A percentile compares a stretch with the other conserved stretches of the same genome.
phyloP scores from a whole-genome alignment of 768 basidiomycete species.

The Dioszegia aurantiaca region DNA sequence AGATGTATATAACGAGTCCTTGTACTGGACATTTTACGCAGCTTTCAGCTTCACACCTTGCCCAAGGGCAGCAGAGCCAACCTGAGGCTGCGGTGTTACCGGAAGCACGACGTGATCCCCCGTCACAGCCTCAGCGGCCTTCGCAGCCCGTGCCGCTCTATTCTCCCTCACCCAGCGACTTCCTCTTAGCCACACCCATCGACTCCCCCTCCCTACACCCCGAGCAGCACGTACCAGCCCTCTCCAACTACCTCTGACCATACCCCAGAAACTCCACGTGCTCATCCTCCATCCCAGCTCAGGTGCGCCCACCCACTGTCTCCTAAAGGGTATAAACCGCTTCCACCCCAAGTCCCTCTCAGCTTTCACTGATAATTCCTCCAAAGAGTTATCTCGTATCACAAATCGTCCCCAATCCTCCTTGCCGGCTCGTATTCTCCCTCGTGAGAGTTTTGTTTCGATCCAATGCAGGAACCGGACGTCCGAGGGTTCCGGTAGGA shows the following conservation, averaged over 20 bases:
- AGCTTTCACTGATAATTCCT: background rate
- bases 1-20: no score
- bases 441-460: slow-evolving; percentile 36
- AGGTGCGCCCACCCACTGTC: slow-evolving; percentile 6
- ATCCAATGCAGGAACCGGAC: slow-evolving; percentile 46
- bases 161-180: slow-evolving; percentile 4
- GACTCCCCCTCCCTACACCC: slow-evolving; percentile 11
- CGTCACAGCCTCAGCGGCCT: background rate
- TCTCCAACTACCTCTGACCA: background rate
- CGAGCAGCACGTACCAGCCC: background rate
- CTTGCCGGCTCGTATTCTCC: slow-evolving; percentile 3
- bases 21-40: no score
- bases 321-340: slow-evolving; percentile 7
- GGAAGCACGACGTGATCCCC: no score
- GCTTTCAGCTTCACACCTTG: no score
- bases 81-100: no score
- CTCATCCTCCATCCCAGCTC: background rate
- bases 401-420: slow-evolving; percentile 19
- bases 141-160: background rate
- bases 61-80: no score
- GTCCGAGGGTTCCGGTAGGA: slow-evolving; percentile 42
- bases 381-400: background rate
- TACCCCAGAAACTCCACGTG: slow-evolving; percentile 13
- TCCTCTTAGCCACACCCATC: slow-evolving; percentile 16
- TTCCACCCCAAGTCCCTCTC: slow-evolving; percentile 5